Percentiles rank a stretch among this genome's conserved stretches.
These are phyloP conservation scores for Centella asiatica DNA, from an alignment of 129 eudicot species.

Conservation along the genomic window DNA sequence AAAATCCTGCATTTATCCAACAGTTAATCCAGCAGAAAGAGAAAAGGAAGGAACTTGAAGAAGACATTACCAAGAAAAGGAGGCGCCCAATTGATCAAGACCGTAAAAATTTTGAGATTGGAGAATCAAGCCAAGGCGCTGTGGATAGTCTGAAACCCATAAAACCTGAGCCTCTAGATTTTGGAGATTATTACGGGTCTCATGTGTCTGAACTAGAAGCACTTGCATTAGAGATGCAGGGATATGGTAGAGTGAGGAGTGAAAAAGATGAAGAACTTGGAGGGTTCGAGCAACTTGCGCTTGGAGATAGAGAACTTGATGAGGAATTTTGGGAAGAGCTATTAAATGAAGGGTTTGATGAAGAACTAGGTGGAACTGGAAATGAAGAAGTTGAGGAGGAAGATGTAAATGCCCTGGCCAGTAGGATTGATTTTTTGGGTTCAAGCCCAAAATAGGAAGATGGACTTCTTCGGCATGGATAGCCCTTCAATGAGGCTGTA, in stretches of 20 bases:
- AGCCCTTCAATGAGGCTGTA: constrained; percentile 11
- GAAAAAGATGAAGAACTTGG: constrained; percentile 29
- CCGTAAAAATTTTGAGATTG: constrained; percentile 12
- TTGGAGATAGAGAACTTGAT: constrained; percentile 56
- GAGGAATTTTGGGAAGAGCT: constrained; percentile 90
- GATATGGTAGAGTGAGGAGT: constrained; percentile 47
- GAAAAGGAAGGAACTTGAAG: constrained; percentile 54
- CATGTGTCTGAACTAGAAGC: constrained; percentile 74
- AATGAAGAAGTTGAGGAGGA: constrained; percentile 27
- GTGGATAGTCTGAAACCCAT: constrained; percentile 19
- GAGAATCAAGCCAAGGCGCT: constrained; percentile 25
- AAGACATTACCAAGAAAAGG: constrained; percentile 51
- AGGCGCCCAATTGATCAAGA: constrained; percentile 44
- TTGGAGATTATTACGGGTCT: constrained; percentile 15
- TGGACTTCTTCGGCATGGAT: not conserved
- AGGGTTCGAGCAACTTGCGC: constrained; percentile 29
- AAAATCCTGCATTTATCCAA: constrained; percentile 65
- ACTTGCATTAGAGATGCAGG: constrained; percentile 96
- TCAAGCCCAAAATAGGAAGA: constrained; percentile 44
- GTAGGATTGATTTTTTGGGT: constrained; percentile 66
- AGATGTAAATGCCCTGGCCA: constrained; percentile 57
- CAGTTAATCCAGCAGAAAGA: constrained; percentile 49
- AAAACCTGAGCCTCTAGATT: constrained; percentile 59
- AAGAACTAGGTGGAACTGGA: constrained; percentile 18
- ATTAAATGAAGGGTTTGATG: constrained; percentile 47